phyloP scores from a whole-genome alignment of 2,329 filamentous ascomycete species.

The Talaromyces islandicus region DNA sequence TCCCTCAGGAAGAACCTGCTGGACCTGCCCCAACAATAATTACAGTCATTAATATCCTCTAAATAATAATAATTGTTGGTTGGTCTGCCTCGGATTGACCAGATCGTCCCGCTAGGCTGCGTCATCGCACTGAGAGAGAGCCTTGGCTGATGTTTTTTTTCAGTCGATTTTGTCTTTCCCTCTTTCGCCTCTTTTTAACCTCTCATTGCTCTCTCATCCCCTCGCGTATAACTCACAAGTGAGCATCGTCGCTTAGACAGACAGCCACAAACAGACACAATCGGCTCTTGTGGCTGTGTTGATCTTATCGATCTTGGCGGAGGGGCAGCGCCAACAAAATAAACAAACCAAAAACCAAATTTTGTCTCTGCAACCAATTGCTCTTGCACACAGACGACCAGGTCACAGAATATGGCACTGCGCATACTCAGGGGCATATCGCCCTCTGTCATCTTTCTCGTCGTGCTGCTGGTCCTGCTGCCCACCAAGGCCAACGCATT shows the following conservation, averaged over 20 bases:
- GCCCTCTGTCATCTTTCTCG: constrained; percentile 28
- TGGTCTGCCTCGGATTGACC: neutral
- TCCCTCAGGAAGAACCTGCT: neutral
- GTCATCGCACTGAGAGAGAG: neutral
- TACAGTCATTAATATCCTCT: neutral
- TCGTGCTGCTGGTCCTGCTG: constrained; percentile 32
- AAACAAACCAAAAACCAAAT: neutral
- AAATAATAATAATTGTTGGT: neutral
- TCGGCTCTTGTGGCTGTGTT: neutral
- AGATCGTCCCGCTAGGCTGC: neutral
- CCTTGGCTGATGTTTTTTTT: neutral
- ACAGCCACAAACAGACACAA: neutral
- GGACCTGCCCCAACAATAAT: neutral
- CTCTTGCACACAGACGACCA: neutral
- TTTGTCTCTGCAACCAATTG: neutral
- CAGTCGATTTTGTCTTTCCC: neutral
- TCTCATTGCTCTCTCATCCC: neutral
- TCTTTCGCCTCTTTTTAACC: neutral
- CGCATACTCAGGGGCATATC: constrained; percentile 16
- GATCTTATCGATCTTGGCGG: constrained; percentile 9
- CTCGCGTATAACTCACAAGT: neutral
- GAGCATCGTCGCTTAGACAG: neutral
- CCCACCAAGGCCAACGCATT: constrained; percentile 37
- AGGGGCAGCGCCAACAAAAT: neutral
- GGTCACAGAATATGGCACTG: constrained; percentile 6